Evolutionary conservation across 2,329 filamentous ascomycete species (phyloP).

Genomic region (Penicillium frequentans): DNA sequence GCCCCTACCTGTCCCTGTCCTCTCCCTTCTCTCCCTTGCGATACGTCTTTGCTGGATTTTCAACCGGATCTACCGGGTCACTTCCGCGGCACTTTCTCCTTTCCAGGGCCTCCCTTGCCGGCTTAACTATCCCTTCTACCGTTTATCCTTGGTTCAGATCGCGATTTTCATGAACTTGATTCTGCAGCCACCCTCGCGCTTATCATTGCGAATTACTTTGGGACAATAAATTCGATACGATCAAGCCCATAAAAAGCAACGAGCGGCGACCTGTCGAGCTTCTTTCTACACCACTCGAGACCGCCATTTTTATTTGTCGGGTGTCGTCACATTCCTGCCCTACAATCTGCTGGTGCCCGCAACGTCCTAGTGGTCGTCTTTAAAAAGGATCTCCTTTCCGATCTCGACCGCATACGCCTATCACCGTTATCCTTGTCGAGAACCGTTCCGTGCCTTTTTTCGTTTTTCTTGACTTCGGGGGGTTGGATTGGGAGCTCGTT

Average conservation of each 20-base stretch:
- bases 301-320: slow-evolving; percentile 20
- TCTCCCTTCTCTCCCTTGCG: slow-evolving; percentile 37
- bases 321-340: slow-evolving; percentile 35
- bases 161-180: slow-evolving; percentile 24
- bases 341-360: slow-evolving; percentile 27
- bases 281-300: slow-evolving; percentile 1
- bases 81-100: slow-evolving; percentile 28
- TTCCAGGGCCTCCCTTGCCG: slow-evolving; percentile 26
- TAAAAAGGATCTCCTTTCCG: slow-evolving; percentile 38
- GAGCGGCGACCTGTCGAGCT: slow-evolving; percentile 19
- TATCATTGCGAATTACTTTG: slow-evolving; percentile 17
- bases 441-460: slow-evolving; percentile 6
- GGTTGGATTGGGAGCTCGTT: slow-evolving; percentile 25
- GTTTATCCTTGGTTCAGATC: slow-evolving; percentile 25
- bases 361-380: slow-evolving; percentile 29
- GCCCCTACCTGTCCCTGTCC: slow-evolving; percentile 22
- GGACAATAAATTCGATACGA: slow-evolving; percentile 3
- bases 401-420: slow-evolving; percentile 36
- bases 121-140: slow-evolving; percentile 26
- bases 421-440: slow-evolving; percentile 28
- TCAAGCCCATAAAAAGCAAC: slow-evolving; percentile 26
- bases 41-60: slow-evolving; percentile 24
- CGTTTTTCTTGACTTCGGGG: slow-evolving; percentile 19
- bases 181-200: slow-evolving; percentile 28
- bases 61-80: slow-evolving; percentile 28